Evolutionary conservation across 371 early-diverging fungal species (phyloP), one percentile per base, ranked within the genome.

Genomic region (Furculomyces boomerangus): DNA sequence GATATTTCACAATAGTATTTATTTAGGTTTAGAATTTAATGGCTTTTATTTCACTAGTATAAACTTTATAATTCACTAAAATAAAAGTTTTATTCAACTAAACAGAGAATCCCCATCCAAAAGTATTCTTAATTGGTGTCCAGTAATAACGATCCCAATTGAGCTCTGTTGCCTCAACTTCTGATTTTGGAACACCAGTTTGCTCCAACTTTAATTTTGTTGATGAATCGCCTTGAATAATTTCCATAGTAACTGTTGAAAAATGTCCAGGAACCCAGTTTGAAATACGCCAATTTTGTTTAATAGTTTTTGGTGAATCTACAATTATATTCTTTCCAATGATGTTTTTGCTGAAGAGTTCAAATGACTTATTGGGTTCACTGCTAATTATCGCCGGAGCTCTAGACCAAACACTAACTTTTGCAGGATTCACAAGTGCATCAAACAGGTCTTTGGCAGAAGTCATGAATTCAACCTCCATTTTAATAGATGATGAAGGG

Each of bases 81-180:
- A n/a, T n/a, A n/a, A n/a, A n/a, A n/a, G n/a, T n/a, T n/a, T n/a
- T n/a, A n/a, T n/a, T n/a, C n/a, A n/a, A n/a, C 20, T 43, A 43
- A 5, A 43, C 8, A 20, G 5, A n/a, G 20, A 43, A 43, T 16
- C 43, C 70, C 62, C 65, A 86, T 74, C 95, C 95, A 74, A 92
- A 93, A 28, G 87, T 73, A 55, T 74, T 76, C 70, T 92, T 93
- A 68, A 95, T 95, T 48, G 86, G 74, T 70, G 84, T 79, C 86
- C 88, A 93, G 76, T 92, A 95, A 68, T 89, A 93, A 47, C 76
- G 77, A 37, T 74, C 72, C 96, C 96, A 95, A 73, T 95, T 92
- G 32, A 67, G 72, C 59, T 74, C 74, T 10, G 86, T 86, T 30
- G 76, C 68, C 10, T 89, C 90, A 68, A 83, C 82, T 65, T 93